phyloP scores from a whole-genome alignment of 768 basidiomycete species.

The Stropharia rugosoannulata region DNA sequence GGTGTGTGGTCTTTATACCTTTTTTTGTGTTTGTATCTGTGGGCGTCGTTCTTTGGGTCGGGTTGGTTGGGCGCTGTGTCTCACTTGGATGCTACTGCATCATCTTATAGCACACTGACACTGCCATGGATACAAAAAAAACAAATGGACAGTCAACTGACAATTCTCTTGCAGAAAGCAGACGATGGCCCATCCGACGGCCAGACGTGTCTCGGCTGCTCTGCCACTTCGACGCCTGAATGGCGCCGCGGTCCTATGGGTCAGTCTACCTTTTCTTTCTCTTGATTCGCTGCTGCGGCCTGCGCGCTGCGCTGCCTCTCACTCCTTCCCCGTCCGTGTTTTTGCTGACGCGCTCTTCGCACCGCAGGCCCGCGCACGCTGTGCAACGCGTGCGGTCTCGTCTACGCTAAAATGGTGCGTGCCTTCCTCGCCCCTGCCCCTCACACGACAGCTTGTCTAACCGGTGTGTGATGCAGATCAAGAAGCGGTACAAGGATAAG shows the following conservation, averaged over 20 bases:
- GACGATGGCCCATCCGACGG: conserved; percentile 53
- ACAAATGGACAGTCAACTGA: too few species aligned
- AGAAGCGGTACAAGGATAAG: conserved; percentile 20
- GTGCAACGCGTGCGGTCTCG: conserved; percentile 85
- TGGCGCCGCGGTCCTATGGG: conserved; percentile 85
- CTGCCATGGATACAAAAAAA: too few species aligned
- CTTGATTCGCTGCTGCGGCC: too few species aligned
- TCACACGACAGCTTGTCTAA: not conserved
- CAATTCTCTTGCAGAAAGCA: conserved; percentile 25
- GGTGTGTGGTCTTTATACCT: conserved; percentile 11
- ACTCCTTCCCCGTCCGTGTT: not conserved
- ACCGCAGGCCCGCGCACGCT: conserved; percentile 74
- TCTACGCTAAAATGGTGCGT: conserved; percentile 83
- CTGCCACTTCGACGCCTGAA: conserved; percentile 83
- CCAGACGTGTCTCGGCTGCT: conserved; percentile 80
- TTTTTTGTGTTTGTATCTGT: not conserved
- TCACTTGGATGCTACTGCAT: too few species aligned
- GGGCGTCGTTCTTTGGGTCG: not conserved
- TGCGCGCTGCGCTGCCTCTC: too few species aligned
- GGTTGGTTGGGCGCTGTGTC: too few species aligned
- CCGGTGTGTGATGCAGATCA: conserved; percentile 13
- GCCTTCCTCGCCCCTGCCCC: not conserved
- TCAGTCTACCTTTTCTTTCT: conserved; percentile 27
- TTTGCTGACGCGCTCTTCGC: conserved; percentile 1
- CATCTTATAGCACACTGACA: too few species aligned